phyloP scores from a whole-genome alignment of 306 rosid genomes.

The Quercus dentata region DNA sequence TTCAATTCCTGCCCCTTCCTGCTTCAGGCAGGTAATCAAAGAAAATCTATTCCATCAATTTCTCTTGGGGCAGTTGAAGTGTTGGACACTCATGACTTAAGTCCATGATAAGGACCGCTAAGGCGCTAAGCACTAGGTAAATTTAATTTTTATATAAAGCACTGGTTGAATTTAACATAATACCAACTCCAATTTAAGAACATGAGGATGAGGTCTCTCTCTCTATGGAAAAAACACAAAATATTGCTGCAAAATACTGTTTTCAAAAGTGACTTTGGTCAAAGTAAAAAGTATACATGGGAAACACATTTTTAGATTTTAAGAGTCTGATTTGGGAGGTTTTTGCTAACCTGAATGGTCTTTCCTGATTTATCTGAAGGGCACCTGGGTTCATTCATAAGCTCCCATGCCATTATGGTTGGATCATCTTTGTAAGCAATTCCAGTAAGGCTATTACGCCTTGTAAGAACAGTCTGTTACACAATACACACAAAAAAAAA shows the following conservation, averaged over 20 bases:
- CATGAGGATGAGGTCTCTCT: too few relatives aligned
- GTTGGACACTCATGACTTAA: background rate
- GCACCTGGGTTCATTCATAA: conserved; percentile 88
- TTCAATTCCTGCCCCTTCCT: background rate
- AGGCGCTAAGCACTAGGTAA: background rate
- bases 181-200: too few relatives aligned
- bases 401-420: conserved; percentile 98
- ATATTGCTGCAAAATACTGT: too few relatives aligned
- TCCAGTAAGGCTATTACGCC: conserved; percentile 71
- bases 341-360: conserved; percentile 58
- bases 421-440: conserved; percentile 83
- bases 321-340: background rate
- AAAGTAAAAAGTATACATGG: too few relatives aligned
- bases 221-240: too few relatives aligned
- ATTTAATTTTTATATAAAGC: too few relatives aligned
- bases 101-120: background rate
- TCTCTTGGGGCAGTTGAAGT: background rate
- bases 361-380: conserved; percentile 73
- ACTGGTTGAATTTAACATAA: background rate
- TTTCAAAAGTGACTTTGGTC: too few relatives aligned
- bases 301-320: too few relatives aligned
- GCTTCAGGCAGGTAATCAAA: background rate
- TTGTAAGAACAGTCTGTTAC: conserved; percentile 59
- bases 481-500: background rate
- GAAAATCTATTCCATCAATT: background rate